Conservation (phyloP, 495 filamentous ascomycete genomes). For the Bathelium albidoporum region DNA sequence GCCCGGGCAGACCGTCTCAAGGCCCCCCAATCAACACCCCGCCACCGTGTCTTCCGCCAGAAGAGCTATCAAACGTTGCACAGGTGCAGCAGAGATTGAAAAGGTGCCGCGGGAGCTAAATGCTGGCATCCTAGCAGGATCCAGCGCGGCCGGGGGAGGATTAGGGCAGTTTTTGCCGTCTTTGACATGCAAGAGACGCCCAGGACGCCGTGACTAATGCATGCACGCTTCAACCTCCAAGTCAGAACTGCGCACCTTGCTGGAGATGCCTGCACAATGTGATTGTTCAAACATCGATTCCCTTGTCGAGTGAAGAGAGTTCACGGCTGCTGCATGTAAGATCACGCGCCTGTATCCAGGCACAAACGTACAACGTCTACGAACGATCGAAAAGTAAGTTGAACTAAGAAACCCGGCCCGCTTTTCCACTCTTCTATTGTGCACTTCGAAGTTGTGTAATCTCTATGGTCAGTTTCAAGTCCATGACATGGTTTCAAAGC, state of each 20-base stretch:
- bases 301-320: neutral
- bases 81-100: neutral
- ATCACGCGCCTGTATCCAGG: neutral
- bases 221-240: neutral
- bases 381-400: neutral
- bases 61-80: conserved; percentile 3
- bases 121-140: neutral
- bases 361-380: neutral
- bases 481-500: neutral
- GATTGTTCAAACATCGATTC: neutral
- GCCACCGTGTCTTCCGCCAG: neutral
- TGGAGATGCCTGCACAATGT: neutral
- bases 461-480: neutral
- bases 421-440: neutral
- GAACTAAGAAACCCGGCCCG: neutral
- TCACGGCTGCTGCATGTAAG: neutral
- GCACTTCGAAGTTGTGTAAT: neutral
- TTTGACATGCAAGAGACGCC: no score
- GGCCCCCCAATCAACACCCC: neutral
- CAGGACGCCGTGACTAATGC: neutral
- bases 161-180: neutral
- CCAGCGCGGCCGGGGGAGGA: neutral
- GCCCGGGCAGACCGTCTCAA: neutral
- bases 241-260: neutral
- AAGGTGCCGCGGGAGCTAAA: neutral